Conservation (phyloP, 1,284 basidiomycete species). For the Rhodotorula sp. region DNA sequence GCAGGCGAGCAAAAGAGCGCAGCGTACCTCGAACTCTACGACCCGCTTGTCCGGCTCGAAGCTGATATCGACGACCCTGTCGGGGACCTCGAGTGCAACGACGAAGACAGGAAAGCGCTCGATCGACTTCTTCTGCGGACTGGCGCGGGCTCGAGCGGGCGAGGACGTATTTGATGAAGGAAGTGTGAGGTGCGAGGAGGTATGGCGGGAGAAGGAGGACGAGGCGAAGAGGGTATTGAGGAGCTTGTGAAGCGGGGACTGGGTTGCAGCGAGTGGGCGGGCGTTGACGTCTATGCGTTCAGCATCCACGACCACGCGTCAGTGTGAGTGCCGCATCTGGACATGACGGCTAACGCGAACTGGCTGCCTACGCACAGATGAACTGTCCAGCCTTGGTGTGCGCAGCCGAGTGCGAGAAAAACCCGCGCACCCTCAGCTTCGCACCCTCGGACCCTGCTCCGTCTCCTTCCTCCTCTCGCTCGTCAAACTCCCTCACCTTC, state of each 20-base stretch:
- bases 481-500: conserved; percentile 25
- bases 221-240: conserved; percentile 66
- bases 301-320: background rate
- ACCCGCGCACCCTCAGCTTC: conserved; percentile 22
- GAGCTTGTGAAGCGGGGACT: conserved; percentile 65
- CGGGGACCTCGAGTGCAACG: conserved; percentile 67
- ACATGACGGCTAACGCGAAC: background rate
- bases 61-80: conserved; percentile 67
- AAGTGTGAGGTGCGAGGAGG: conserved; percentile 17
- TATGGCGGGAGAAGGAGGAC: conserved; percentile 67
- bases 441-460: background rate
- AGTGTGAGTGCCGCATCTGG: background rate
- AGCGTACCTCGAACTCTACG: conserved; percentile 65
- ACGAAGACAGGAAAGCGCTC: conserved; percentile 79
- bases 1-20: background rate
- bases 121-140: conserved; percentile 48
- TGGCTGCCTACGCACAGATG: conserved; percentile 30
- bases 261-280: conserved; percentile 60
- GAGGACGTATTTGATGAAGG: background rate
- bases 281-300: conserved; percentile 68
- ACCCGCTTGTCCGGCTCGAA: conserved; percentile 70
- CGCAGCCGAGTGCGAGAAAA: conserved; percentile 37
- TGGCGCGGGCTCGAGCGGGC: conserved; percentile 44
- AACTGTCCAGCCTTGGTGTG: conserved; percentile 39
- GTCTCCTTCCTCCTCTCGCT: background rate